Conservation (phyloP, 148 eudicot genomes). For the Rhododendron griersonianum region DNA sequence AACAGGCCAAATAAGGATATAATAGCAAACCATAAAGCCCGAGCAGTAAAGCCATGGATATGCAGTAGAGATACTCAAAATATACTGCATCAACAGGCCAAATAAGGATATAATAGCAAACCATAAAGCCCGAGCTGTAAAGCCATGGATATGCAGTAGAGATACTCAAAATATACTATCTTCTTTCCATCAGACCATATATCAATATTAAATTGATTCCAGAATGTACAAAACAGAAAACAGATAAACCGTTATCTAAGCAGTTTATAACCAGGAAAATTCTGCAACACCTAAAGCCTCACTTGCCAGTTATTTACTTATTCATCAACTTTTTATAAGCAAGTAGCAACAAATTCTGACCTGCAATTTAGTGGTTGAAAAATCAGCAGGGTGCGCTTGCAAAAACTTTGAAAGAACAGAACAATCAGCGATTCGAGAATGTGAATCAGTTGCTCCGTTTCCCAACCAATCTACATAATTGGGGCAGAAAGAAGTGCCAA, state of each 20-base stretch:
- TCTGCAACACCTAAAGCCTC: neutral
- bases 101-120: neutral
- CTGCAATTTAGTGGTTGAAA: slow-evolving; percentile 71
- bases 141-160: neutral
- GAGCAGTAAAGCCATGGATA: neutral
- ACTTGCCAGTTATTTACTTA: slow-evolving; percentile 38
- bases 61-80: neutral
- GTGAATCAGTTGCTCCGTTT: slow-evolving; percentile 39
- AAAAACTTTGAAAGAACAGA: slow-evolving; percentile 73
- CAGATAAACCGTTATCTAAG: neutral
- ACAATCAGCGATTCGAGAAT: slow-evolving; percentile 60
- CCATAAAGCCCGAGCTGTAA: neutral
- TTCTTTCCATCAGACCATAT: neutral
- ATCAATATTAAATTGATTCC: neutral
- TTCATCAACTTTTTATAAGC: neutral
- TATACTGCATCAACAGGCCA: neutral
- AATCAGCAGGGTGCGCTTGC: slow-evolving; percentile 81
- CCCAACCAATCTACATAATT: slow-evolving; percentile 74
- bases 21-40: neutral
- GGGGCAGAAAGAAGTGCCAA: slow-evolving; percentile 85
- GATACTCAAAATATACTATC: neutral
- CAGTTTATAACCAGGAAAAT: neutral
- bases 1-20: neutral
- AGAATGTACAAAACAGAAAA: neutral
- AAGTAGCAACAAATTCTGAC: slow-evolving; percentile 20